These are phyloP conservation scores for Dothideomycetes sp. DNA, from an alignment of 2,329 filamentous ascomycete genomes.

Conservation along the genomic window DNA sequence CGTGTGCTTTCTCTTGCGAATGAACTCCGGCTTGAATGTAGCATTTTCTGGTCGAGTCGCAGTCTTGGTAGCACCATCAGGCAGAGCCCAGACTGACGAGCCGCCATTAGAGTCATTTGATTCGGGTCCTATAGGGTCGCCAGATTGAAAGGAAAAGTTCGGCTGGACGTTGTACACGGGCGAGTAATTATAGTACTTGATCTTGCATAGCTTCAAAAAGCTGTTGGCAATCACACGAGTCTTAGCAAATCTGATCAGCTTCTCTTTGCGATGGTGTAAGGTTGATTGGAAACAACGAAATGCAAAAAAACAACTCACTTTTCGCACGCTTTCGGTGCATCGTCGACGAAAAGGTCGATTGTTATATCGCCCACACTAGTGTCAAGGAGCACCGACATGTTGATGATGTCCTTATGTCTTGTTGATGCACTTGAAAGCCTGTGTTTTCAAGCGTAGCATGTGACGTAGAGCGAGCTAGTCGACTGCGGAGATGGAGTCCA, in stretches of 20 bases:
- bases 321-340: constrained; percentile 84
- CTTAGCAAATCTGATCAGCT: constrained; percentile 47
- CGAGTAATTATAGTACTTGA: constrained; percentile 98
- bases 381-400: constrained; percentile 88
- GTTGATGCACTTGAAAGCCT: too few relatives aligned
- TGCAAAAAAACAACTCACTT: constrained; percentile 54
- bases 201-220: constrained; percentile 96
- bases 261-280: constrained; percentile 16
- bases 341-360: constrained; percentile 81
- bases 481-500: too few relatives aligned
- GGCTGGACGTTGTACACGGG: constrained; percentile 88
- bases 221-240: constrained; percentile 40
- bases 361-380: constrained; percentile 90
- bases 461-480: too few relatives aligned
- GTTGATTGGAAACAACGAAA: constrained; percentile 3
- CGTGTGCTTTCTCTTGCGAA: constrained; percentile 76
- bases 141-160: constrained; percentile 91
- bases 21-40: constrained; percentile 67
- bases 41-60: constrained; percentile 40
- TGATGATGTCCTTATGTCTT: too few relatives aligned
- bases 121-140: constrained; percentile 82
- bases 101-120: constrained; percentile 83
- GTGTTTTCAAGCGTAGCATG: too few relatives aligned
- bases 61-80: constrained; percentile 54
- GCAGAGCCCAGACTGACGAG: constrained; percentile 79